Conservation (phyloP, 169 alveolate genomes). For the Plasmodium gaboni region DNA sequence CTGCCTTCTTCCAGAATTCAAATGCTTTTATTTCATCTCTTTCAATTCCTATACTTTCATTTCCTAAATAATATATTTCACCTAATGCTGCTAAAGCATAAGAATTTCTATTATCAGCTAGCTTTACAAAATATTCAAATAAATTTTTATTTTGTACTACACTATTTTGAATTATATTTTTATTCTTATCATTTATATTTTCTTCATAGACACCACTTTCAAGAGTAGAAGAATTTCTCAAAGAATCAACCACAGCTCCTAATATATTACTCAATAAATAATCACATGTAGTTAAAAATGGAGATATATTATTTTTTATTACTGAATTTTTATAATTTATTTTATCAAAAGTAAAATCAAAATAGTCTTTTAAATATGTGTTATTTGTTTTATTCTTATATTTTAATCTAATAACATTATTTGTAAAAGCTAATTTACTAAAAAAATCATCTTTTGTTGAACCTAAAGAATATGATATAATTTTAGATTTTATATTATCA, state of each 20-base stretch:
- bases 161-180: slow-evolving; percentile 51
- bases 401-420: slow-evolving; percentile 65
- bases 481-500: slow-evolving; percentile 58
- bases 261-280: slow-evolving; percentile 60
- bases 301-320: slow-evolving; percentile 48
- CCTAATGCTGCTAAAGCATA: slow-evolving; percentile 87
- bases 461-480: slow-evolving; percentile 68
- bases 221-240: slow-evolving; percentile 11
- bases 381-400: slow-evolving; percentile 47
- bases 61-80: slow-evolving; percentile 88
- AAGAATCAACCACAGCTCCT: slow-evolving; percentile 56
- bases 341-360: slow-evolving; percentile 74
- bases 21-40: slow-evolving; percentile 87
- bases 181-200: slow-evolving; percentile 18
- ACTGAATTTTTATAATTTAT: slow-evolving; percentile 17
- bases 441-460: slow-evolving; percentile 66
- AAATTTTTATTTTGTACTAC: slow-evolving; percentile 75
- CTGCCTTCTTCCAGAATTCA: slow-evolving; percentile 89
- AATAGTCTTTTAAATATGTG: slow-evolving; percentile 33
- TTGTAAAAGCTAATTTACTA: slow-evolving; percentile 66
- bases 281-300: slow-evolving; percentile 62
- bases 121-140: slow-evolving; percentile 76
- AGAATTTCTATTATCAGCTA: slow-evolving; percentile 76
- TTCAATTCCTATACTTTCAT: slow-evolving; percentile 82
- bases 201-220: slow-evolving; percentile 44